Conservation (phyloP, 177 flowering plant species). For the Vitis hybrid region DNA sequence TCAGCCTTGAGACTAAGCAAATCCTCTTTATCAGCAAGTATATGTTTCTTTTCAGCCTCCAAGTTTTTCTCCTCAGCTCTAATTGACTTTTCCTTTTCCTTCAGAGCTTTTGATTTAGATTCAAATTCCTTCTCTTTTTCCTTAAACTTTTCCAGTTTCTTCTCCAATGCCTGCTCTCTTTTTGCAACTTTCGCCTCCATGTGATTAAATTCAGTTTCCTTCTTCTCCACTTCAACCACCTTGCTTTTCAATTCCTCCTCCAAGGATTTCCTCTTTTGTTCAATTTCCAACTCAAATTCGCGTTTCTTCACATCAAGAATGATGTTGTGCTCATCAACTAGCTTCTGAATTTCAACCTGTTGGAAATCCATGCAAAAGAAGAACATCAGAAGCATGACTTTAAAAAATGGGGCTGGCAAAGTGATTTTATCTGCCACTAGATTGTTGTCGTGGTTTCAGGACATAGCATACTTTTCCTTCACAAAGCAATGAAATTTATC, state of each 20-base stretch:
- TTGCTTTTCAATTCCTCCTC: conserved; percentile 56
- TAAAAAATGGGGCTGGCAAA: background rate
- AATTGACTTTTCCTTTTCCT: conserved; percentile 56
- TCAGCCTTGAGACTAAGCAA: conserved; percentile 43
- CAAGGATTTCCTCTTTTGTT: conserved; percentile 46
- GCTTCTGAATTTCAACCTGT: conserved; percentile 63
- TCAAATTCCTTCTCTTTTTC: conserved; percentile 61
- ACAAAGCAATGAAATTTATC: too few species aligned
- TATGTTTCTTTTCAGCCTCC: conserved; percentile 41
- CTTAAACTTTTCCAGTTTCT: conserved; percentile 50
- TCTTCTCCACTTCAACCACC: conserved; percentile 53
- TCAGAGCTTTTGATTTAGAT: conserved; percentile 39
- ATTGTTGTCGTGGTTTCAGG: too few species aligned
- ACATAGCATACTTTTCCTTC: too few species aligned
- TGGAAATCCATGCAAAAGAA: background rate
- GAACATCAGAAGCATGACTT: conserved; percentile 3
- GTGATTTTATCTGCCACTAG: too few species aligned
- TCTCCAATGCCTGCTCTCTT: conserved; percentile 60
- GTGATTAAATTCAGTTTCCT: conserved; percentile 55
- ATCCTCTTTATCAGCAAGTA: conserved; percentile 41
- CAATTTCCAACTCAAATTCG: conserved; percentile 61
- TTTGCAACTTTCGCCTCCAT: conserved; percentile 54
- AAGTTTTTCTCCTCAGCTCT: conserved; percentile 50
- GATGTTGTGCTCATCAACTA: conserved; percentile 54
- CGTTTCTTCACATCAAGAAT: conserved; percentile 43